Evolutionary conservation across 768 basidiomycete species (phyloP).

Genomic region (Termitomyces sp.): DNA sequence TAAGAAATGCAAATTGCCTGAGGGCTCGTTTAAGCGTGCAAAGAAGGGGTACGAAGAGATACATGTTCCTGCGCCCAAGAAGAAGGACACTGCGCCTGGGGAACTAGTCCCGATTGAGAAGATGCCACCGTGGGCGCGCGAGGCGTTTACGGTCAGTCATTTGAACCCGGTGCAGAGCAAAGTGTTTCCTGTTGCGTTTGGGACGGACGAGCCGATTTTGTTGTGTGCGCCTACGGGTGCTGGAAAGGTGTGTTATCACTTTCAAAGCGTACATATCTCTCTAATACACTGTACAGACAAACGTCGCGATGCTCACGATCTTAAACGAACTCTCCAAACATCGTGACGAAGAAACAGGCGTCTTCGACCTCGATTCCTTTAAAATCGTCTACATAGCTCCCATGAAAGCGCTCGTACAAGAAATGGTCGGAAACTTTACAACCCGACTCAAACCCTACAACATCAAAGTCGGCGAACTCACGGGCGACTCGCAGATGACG

Average conservation of each 20-base stretch:
- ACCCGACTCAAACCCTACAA: conserved; percentile 65
- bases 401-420: conserved; percentile 99
- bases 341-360: conserved; percentile 76
- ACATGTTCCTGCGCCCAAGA: conserved; percentile 91
- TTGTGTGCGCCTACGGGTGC: conserved; percentile 98
- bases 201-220: conserved; percentile 90
- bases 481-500: conserved; percentile 97
- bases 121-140: conserved; percentile 83
- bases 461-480: conserved; percentile 90
- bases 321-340: conserved; percentile 88
- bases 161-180: conserved; percentile 94
- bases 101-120: conserved; percentile 70
- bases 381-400: conserved; percentile 98
- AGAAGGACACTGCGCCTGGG: conserved; percentile 55
- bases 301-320: conserved; percentile 95
- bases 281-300: conserved; percentile 59
- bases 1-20: conserved; percentile 96
- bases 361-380: conserved; percentile 84
- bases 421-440: conserved; percentile 95
- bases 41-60: conserved; percentile 98
- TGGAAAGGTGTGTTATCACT: conserved; percentile 78
- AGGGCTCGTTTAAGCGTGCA: conserved; percentile 95
- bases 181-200: conserved; percentile 89
- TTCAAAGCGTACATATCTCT: conserved; percentile 1
- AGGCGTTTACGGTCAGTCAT: conserved; percentile 77